A percentile compares a stretch with the other conserved stretches of the same genome.
Evolutionary conservation across 805 yeast genomes (phyloP).

Genomic region (Brettanomyces naardenensis): DNA sequence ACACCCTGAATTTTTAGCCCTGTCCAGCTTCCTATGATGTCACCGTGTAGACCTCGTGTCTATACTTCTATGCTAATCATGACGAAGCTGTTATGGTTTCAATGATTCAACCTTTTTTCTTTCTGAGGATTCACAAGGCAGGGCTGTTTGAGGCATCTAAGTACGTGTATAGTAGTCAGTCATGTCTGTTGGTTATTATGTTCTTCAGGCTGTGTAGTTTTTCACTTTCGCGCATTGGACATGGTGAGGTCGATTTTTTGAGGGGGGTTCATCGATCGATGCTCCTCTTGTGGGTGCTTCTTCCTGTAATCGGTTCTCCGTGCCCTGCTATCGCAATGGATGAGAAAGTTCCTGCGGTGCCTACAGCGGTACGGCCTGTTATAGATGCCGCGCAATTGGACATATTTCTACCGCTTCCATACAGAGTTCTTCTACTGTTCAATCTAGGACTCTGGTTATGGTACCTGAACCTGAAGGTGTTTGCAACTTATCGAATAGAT

Average conservation of each 20-base stretch:
- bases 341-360: too few species aligned
- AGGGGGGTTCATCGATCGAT: too few species aligned
- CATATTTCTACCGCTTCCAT: slow-evolving; percentile 37
- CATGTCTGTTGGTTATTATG: too few species aligned
- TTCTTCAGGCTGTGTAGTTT: too few species aligned
- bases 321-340: too few species aligned
- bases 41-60: background rate
- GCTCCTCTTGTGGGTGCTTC: too few species aligned
- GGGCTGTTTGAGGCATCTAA: background rate
- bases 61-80: slow-evolving; percentile 50
- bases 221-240: too few species aligned
- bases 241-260: too few species aligned
- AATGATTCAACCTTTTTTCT: slow-evolving; percentile 31
- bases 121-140: background rate
- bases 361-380: too few species aligned
- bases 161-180: too few species aligned
- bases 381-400: slow-evolving; percentile 3
- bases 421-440: slow-evolving; percentile 40
- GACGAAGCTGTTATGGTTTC: slow-evolving; percentile 22
- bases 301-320: too few species aligned
- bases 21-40: slow-evolving; percentile 2
- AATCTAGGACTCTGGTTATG: slow-evolving; percentile 47
- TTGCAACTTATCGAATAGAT: slow-evolving; percentile 35
- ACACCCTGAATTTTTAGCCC: too few species aligned
- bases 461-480: slow-evolving; percentile 36